phyloP scores from a whole-genome alignment of 129 eudicot genomes.

The Centella asiatica region DNA sequence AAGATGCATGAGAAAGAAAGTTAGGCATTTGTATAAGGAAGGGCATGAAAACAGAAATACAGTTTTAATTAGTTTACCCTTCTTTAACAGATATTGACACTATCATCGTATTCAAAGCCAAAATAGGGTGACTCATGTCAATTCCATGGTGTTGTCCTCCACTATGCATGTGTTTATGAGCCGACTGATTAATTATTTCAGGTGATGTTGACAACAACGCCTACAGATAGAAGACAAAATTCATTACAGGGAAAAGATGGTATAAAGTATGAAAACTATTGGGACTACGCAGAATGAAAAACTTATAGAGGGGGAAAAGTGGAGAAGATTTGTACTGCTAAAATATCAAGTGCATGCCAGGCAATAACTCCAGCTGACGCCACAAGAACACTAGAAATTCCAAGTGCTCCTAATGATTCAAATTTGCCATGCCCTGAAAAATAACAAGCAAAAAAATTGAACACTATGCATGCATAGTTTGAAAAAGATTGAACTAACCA shows the following conservation, averaged over 20 bases:
- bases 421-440: constrained; percentile 96
- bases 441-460: constrained; percentile 2
- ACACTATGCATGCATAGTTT: too few species aligned
- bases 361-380: constrained; percentile 89
- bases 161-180: constrained; percentile 40
- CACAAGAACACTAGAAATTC: constrained; percentile 79
- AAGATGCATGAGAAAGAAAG: too few species aligned
- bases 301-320: neutral
- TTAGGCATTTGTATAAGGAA: too few species aligned
- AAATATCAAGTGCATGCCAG: constrained; percentile 87
- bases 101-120: constrained; percentile 66
- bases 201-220: constrained; percentile 55
- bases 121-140: constrained; percentile 77
- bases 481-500: too few species aligned
- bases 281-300: neutral
- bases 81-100: constrained; percentile 78
- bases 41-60: neutral
- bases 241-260: neutral
- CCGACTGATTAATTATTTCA: constrained; percentile 51
- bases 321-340: constrained; percentile 38
- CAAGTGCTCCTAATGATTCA: constrained; percentile 93
- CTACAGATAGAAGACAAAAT: constrained; percentile 29
- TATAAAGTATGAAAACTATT: neutral
- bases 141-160: constrained; percentile 68
- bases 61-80: constrained; percentile 43